Evolutionary conservation across 129 eudicot genomes (phyloP), one percentile per base, ranked within the genome.

Genomic region (Lactuca saligna): DNA sequence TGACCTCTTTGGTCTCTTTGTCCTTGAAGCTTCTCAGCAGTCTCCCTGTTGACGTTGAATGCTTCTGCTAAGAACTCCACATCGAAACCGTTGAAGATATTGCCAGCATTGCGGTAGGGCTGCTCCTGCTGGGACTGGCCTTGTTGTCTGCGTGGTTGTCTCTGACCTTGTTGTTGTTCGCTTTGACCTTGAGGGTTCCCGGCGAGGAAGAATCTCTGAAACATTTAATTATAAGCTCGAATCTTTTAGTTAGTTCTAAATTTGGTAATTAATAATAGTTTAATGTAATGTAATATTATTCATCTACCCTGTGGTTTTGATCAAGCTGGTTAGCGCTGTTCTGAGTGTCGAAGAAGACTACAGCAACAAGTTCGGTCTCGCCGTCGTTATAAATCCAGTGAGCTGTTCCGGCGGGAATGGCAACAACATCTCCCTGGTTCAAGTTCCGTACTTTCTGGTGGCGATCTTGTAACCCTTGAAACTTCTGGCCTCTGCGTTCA

Each of bases 341-440:
- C 71, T 71, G 25, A 42, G 75, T 51, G 73, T 88, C 82, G 39
- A 75, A 76, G 66, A 88, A 55, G 20, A 71, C 81, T n/a, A 83
- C 83, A n/a, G 10, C 65, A 17, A 85, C 79, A 49, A 88, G 69
- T 17, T 82, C 87, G 0, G 38, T 49, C 0, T 88, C 73, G 5
- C 96, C 96, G 31, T 79, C 74, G 70, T 88, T 88, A 77, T 85
- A 79, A 44, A 73, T 39, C 96, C 96, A 88, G 62, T 82, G 87
- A 61, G 88, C 84, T 2, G 86, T 80, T 8, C 91, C 96, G 12
- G 87, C 77, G 7, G 89, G 91, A 46, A 82, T 48, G 29, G 91
- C 91, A 33, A 81, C 49, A 13, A 88, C 55, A 33, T 88, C 91
- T 8, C 95, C 95, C 65, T 60, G 44, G 8, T 60, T 46, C 65